These are phyloP conservation scores for Camelina hispida DNA, from an alignment of 345 rosid genomes.

Conservation along the genomic window DNA sequence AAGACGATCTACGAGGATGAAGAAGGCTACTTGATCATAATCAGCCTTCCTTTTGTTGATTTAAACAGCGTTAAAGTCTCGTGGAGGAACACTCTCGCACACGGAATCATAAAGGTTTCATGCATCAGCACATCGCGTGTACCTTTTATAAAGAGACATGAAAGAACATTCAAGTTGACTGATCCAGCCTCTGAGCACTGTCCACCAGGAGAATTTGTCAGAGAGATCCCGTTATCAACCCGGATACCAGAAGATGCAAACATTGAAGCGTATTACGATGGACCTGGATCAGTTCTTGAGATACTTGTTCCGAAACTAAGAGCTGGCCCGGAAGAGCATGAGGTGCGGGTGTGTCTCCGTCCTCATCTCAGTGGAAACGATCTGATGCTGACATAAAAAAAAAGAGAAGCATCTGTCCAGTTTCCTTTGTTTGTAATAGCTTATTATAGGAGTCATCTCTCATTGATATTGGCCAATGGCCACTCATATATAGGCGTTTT, in stretches of 20 bases:
- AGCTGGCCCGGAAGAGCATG: constrained; percentile 92
- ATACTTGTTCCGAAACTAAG: constrained; percentile 90
- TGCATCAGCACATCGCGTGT: constrained; percentile 77
- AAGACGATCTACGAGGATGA: constrained; percentile 94
- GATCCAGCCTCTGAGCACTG: constrained; percentile 96
- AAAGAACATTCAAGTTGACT: constrained; percentile 88
- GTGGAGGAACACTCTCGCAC: constrained; percentile 87
- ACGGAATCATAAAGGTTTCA: constrained; percentile 85
- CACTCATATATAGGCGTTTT: constrained; percentile 29
- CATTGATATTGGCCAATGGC: constrained; percentile 29
- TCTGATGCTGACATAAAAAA: constrained; percentile 78
- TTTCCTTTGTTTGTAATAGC: constrained; percentile 31
- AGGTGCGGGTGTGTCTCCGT: constrained; percentile 91
- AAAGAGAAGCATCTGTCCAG: constrained; percentile 17
- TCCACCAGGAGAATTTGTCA: constrained; percentile 94
- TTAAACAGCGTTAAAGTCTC: constrained; percentile 92
- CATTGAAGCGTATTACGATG: constrained; percentile 89
- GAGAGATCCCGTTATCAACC: constrained; percentile 84
- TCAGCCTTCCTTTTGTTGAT: constrained; percentile 92
- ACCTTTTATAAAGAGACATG: constrained; percentile 83
- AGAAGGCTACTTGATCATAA: constrained; percentile 73
- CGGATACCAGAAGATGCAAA: constrained; percentile 96
- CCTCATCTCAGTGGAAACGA: constrained; percentile 74
- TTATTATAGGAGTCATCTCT: constrained; percentile 36
- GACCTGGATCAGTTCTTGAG: constrained; percentile 90